These are phyloP conservation scores for Suhomyces xylopsoci DNA, from an alignment of 805 yeast species.

Conservation along the genomic window DNA sequence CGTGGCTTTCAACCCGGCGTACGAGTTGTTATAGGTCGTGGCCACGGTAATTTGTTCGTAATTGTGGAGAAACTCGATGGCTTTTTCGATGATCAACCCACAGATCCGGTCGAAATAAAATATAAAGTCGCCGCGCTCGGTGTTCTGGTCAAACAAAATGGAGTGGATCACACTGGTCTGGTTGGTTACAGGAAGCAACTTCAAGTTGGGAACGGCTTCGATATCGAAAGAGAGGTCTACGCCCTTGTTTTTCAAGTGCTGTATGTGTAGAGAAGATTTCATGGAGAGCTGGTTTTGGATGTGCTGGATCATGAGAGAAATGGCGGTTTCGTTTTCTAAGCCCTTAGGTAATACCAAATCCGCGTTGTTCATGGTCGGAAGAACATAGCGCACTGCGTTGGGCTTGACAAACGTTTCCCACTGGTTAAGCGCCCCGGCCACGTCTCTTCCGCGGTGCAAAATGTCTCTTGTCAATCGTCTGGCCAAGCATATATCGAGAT, in stretches of 20 bases:
- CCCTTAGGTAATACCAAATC: slow-evolving; percentile 92
- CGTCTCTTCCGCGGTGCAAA: slow-evolving; percentile 78
- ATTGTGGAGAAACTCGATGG: slow-evolving; percentile 53
- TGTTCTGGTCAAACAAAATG: slow-evolving; percentile 53
- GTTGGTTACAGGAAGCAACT: slow-evolving; percentile 47
- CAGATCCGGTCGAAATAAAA: slow-evolving; percentile 87
- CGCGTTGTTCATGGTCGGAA: slow-evolving; percentile 74
- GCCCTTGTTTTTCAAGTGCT: slow-evolving; percentile 59
- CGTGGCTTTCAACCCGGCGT: slow-evolving; percentile 41
- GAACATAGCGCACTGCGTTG: slow-evolving; percentile 71
- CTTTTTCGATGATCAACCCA: slow-evolving; percentile 61
- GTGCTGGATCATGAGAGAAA: slow-evolving; percentile 74
- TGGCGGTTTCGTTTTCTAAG: slow-evolving; percentile 76
- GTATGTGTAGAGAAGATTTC: slow-evolving; percentile 68
- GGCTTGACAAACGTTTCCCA: slow-evolving; percentile 94
- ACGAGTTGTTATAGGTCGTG: slow-evolving; percentile 19
- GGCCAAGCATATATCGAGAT: slow-evolving; percentile 86
- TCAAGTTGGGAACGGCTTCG: slow-evolving; percentile 26
- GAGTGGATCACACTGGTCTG: slow-evolving; percentile 75
- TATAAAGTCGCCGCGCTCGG: slow-evolving; percentile 72
- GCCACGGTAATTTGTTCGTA: slow-evolving; percentile 33
- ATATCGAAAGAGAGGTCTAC: slow-evolving; percentile 31
- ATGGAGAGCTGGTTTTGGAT: slow-evolving; percentile 64
- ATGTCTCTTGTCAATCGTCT: slow-evolving; percentile 86
- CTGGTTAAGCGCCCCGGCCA: slow-evolving; percentile 77